Percentiles rank a stretch among this genome's conserved stretches.
Evolutionary conservation across 352 stramenopile species (phyloP).

Genomic region (Globisporangium okanoganense): DNA sequence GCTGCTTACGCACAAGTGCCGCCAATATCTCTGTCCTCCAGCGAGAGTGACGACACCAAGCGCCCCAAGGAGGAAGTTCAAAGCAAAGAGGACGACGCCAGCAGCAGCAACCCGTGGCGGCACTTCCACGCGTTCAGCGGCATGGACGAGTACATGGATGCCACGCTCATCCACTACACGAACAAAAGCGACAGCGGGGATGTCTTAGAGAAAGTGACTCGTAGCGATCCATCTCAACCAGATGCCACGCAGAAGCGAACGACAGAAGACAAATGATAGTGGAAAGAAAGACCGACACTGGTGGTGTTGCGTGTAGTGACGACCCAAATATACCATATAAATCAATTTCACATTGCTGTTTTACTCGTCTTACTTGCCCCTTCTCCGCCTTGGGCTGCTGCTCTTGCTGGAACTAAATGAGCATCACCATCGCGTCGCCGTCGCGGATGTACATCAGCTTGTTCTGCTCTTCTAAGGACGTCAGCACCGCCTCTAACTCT

Average conservation of each 20-base stretch:
- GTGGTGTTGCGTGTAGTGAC: not conserved
- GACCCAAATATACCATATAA: conserved; percentile 17
- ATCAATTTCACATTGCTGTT: conserved; percentile 12
- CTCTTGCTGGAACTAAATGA: conserved; percentile 50
- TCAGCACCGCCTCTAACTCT: conserved; percentile 70
- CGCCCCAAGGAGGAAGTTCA: not conserved
- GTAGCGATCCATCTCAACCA: not conserved
- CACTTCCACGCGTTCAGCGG: conserved; percentile 62
- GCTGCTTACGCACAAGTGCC: not conserved
- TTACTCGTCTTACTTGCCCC: not conserved
- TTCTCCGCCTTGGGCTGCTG: not conserved
- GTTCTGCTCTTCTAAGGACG: conserved; percentile 83
- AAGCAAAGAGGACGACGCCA: not conserved
- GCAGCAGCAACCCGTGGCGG: conserved; percentile 26
- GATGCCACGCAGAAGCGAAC: not conserved
- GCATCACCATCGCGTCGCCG: conserved; percentile 76
- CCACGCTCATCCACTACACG: conserved; percentile 64
- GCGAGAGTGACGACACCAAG: not conserved
- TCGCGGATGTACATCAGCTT: conserved; percentile 89
- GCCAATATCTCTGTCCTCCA: not conserved
- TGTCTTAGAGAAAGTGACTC: not conserved
- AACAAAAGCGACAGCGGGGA: conserved; percentile 14
- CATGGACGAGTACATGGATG: conserved; percentile 73
- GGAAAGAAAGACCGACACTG: not conserved
- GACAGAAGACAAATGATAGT: not conserved